Evolutionary conservation across 257 asterid species (phyloP).

Genomic region (Solanum sejunctum): DNA sequence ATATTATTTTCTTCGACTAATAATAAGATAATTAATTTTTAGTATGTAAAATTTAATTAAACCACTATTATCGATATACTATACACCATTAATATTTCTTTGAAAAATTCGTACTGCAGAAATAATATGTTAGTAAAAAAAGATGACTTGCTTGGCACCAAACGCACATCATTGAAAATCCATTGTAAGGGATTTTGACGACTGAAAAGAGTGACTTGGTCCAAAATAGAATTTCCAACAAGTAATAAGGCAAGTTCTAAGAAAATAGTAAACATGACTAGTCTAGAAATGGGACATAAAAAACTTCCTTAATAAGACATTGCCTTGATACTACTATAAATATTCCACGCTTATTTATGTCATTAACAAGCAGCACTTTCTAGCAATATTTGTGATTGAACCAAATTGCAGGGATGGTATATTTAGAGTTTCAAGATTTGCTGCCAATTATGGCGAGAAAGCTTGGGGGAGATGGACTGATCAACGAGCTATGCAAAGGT

Average conservation of each 20-base stretch:
- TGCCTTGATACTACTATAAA: neutral
- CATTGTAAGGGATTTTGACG: neutral
- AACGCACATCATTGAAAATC: neutral
- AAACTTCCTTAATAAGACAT: neutral
- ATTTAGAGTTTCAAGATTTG: slow-evolving; percentile 7
- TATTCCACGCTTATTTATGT: neutral
- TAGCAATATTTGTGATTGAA: neutral
- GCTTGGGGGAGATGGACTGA: slow-evolving; percentile 10
- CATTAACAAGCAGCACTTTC: neutral
- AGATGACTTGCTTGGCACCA: neutral
- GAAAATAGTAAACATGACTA: neutral
- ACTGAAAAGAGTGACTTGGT: neutral
- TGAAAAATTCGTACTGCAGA: no score
- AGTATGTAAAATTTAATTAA: no score
- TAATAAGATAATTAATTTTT: neutral
- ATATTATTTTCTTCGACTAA: neutral
- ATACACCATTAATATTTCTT: no score
- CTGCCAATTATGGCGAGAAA: slow-evolving; percentile 4
- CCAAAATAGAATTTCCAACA: neutral
- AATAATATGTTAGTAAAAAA: neutral
- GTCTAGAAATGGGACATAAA: neutral
- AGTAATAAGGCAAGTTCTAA: neutral
- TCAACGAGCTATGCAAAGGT: slow-evolving; percentile 5
- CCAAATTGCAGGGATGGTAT: neutral
- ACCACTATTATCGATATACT: no score